Conservation (phyloP, 768 basidiomycete genomes). For the Suillus variegatus region DNA sequence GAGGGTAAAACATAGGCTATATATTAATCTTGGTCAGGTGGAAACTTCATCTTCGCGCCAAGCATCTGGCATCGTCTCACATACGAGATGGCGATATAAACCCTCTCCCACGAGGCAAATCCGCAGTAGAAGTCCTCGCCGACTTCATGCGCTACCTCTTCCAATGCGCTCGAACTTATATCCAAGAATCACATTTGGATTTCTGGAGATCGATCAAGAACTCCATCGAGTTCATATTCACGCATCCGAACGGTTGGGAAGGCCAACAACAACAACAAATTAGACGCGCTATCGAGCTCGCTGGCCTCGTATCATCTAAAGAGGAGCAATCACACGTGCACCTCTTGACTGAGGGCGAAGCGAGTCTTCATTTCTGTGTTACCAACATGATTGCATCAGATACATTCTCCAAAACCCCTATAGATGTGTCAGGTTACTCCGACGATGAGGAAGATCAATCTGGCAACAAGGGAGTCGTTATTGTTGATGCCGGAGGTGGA, state of each 20-base stretch:
- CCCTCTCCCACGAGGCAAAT: slow-evolving; percentile 24
- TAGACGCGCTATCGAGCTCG: slow-evolving; percentile 23
- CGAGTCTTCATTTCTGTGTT: slow-evolving; percentile 39
- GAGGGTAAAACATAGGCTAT: background rate
- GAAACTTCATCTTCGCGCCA: slow-evolving; percentile 38
- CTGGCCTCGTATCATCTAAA: slow-evolving; percentile 22
- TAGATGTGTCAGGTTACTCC: slow-evolving; percentile 1
- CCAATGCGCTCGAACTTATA: slow-evolving; percentile 22
- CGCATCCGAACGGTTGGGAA: slow-evolving; percentile 36
- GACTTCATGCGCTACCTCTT: slow-evolving; percentile 33
- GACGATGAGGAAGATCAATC: slow-evolving; percentile 8
- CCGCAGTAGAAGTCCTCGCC: slow-evolving; percentile 21
- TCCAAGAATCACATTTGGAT: slow-evolving; percentile 29
- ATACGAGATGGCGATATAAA: slow-evolving; percentile 23
- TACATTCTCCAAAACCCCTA: slow-evolving; percentile 13
- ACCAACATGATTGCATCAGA: slow-evolving; percentile 40
- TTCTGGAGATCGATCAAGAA: slow-evolving; percentile 27
- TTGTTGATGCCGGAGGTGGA: slow-evolving; percentile 50
- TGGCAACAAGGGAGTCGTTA: slow-evolving; percentile 38
- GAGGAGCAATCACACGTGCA: slow-evolving; percentile 20
- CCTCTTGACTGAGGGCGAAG: slow-evolving; percentile 29
- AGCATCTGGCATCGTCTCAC: slow-evolving; percentile 23
- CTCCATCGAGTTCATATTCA: slow-evolving; percentile 24
- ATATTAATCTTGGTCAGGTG: slow-evolving; percentile 21
- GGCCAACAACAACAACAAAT: slow-evolving; percentile 31